Conservation (phyloP, 345 rosid species). For the Geranium brycei region DNA sequence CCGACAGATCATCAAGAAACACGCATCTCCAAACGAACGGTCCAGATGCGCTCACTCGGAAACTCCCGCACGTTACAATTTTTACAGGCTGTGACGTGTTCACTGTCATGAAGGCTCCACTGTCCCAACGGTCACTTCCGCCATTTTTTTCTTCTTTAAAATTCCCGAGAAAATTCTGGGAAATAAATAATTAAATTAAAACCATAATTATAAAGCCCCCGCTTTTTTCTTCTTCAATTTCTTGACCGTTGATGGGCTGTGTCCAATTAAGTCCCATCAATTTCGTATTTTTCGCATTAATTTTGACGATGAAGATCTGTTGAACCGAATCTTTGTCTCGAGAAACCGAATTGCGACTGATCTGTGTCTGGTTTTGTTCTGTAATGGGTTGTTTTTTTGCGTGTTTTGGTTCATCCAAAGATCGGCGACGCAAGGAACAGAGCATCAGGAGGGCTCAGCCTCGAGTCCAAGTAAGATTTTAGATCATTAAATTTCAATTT, state of each 20-base stretch:
- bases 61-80: neutral
- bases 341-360: neutral
- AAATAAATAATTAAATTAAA: too few relatives aligned
- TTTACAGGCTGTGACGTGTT: neutral
- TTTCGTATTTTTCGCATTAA: neutral
- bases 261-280: too few relatives aligned
- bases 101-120: neutral
- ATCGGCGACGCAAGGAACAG: constrained; percentile 36
- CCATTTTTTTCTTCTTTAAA: neutral
- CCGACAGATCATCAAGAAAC: too few relatives aligned
- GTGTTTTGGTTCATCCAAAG: constrained; percentile 30
- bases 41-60: neutral
- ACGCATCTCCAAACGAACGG: neutral
- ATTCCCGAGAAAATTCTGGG: neutral
- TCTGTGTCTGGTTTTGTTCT: neutral
- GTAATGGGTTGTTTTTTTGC: too few relatives aligned
- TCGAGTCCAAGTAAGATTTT: constrained; percentile 25
- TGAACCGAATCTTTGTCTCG: neutral
- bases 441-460: constrained; percentile 33
- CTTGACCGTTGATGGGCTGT: neutral
- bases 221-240: neutral
- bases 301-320: neutral
- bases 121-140: neutral
- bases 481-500: too few relatives aligned
- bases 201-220: neutral